Evolutionary conservation across 75 land plant genomes (phyloP).

Genomic region (Picea glauca): DNA sequence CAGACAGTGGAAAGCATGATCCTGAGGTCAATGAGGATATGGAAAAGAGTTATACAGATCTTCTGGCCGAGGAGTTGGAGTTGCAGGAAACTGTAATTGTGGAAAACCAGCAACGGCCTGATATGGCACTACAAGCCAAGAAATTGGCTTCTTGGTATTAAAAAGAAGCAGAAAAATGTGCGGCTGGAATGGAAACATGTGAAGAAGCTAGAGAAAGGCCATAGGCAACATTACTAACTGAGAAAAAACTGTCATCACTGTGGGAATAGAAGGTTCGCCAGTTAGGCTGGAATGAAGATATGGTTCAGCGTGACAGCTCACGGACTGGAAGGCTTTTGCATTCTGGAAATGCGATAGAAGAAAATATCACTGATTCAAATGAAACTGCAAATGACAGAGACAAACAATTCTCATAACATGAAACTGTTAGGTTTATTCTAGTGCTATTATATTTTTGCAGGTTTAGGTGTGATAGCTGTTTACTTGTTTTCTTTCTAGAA

Average conservation of each 20-base stretch:
- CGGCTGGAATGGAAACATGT: constrained; percentile 82
- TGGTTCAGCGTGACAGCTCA: background rate
- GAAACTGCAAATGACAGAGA: background rate
- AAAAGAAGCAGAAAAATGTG: constrained; percentile 91
- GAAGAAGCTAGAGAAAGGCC: constrained; percentile 83
- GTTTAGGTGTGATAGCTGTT: background rate
- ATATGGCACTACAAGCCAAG: constrained; percentile 69
- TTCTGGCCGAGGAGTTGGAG: constrained; percentile 65
- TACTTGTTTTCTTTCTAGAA: background rate
- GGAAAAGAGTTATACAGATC: constrained; percentile 52
- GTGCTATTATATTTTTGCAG: background rate
- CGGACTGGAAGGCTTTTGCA: background rate
- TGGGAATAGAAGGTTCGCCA: constrained; percentile 70
- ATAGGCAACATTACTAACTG: constrained; percentile 49
- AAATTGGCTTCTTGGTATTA: constrained; percentile 76
- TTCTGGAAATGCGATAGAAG: background rate
- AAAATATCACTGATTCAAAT: background rate
- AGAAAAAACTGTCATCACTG: constrained; percentile 47
- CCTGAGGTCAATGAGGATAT: constrained; percentile 58
- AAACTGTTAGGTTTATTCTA: background rate
- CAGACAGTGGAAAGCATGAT: constrained; percentile 77
- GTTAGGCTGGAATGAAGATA: constrained; percentile 68
- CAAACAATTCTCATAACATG: background rate
- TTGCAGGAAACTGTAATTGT: constrained; percentile 51
- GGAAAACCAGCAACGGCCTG: constrained; percentile 59